Evolutionary conservation across 2,329 filamentous ascomycete species (phyloP).

Genomic region (Dactylellina sp.): DNA sequence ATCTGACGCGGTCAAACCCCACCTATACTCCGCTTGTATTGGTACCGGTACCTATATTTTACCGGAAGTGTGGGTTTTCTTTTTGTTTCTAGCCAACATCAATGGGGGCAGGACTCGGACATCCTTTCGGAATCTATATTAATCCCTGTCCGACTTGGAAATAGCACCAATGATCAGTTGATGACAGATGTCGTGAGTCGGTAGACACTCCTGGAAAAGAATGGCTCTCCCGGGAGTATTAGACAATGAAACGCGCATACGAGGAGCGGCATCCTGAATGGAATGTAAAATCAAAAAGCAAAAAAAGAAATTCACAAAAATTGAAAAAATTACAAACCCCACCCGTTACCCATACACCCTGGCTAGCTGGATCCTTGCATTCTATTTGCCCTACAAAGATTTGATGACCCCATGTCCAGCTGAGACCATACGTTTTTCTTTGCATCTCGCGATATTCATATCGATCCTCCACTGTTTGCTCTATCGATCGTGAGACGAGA

Average conservation of each 20-base stretch:
- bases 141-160: conserved; percentile 2
- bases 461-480: too few relatives aligned
- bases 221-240: conserved; percentile 2
- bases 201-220: conserved; percentile 8
- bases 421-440: neutral
- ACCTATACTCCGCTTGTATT: conserved; percentile 6
- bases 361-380: conserved; percentile 10
- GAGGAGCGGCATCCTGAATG: conserved; percentile 7
- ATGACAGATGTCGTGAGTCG: conserved; percentile 31
- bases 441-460: too few relatives aligned
- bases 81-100: neutral
- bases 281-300: neutral
- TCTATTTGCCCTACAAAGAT: neutral
- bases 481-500: too few relatives aligned
- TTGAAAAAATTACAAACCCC: neutral
- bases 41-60: neutral
- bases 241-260: conserved; percentile 36
- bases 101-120: neutral
- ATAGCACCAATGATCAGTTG: too few relatives aligned
- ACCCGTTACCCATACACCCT: neutral
- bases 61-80: conserved; percentile 10
- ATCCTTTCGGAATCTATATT: neutral
- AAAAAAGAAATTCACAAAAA: neutral
- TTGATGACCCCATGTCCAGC: neutral
- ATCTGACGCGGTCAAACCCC: conserved; percentile 36